Evolutionary conservation across 2,329 filamentous ascomycete genomes (phyloP).

Genomic region (Rhynchosporium agropyri): DNA sequence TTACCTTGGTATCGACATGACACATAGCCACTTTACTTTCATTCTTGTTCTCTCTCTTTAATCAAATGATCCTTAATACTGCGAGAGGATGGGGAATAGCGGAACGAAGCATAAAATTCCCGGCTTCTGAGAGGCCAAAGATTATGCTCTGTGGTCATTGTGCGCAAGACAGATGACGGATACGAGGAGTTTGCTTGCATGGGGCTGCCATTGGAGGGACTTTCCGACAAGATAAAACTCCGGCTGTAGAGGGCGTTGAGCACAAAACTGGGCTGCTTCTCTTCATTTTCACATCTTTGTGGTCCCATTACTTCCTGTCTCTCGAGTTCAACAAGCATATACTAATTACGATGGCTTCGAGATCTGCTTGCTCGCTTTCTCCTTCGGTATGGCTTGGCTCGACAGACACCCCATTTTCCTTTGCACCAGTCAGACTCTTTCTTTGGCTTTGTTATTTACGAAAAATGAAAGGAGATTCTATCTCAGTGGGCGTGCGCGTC

Average conservation of each 20-base stretch:
- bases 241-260: constrained; percentile 18
- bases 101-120: constrained; percentile 34
- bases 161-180: constrained; percentile 29
- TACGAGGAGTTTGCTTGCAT: constrained; percentile 37
- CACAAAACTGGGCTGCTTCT: constrained; percentile 33
- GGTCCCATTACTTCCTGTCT: constrained; percentile 24
- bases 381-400: constrained; percentile 10
- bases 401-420: constrained; percentile 31
- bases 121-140: constrained; percentile 40
- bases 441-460: constrained; percentile 34
- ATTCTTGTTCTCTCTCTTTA: constrained; percentile 42
- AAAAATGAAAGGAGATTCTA: constrained; percentile 37
- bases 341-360: constrained; percentile 42
- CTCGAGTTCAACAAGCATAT: constrained; percentile 37
- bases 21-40: constrained; percentile 38
- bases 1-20: constrained; percentile 34
- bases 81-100: constrained; percentile 32
- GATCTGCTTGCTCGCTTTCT: constrained; percentile 29
- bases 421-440: constrained; percentile 21
- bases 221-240: constrained; percentile 23
- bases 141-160: constrained; percentile 27
- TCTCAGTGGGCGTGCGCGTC: constrained; percentile 24
- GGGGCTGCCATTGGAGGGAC: constrained; percentile 17
- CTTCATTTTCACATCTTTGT: constrained; percentile 29
- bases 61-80: constrained; percentile 42